phyloP scores from a whole-genome alignment of 2,329 filamentous ascomycete species.

The Dichotomopilus funicola region DNA sequence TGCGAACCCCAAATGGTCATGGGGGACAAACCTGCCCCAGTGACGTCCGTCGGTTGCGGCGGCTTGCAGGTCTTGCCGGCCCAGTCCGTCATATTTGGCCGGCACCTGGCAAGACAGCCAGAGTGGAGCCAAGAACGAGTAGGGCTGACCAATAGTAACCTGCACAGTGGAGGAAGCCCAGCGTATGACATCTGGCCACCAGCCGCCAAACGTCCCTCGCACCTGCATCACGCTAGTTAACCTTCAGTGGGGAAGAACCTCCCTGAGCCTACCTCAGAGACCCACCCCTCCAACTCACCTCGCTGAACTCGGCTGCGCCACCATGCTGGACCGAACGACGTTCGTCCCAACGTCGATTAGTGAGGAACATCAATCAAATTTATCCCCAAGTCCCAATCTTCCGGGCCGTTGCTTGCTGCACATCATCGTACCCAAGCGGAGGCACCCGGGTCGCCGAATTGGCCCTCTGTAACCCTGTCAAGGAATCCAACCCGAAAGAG shows the following conservation, averaged over 20 bases:
- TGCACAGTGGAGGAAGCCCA: no score
- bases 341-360: no score
- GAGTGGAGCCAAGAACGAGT: background rate
- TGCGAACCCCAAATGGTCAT: no score
- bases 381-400: no score
- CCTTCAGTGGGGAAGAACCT: background rate
- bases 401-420: no score
- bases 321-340: background rate
- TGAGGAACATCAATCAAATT: no score
- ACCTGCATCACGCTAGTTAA: background rate
- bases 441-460: no score
- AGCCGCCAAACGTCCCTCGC: background rate
- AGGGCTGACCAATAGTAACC: constrained; percentile 13
- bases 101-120: background rate
- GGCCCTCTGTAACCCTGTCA: no score
- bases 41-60: constrained; percentile 7
- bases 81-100: background rate
- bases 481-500: no score
- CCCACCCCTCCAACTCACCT: no score
- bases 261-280: background rate
- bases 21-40: background rate
- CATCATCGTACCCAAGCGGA: no score
- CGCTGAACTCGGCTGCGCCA: background rate
- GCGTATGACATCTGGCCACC: constrained; percentile 1
- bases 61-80: background rate